phyloP scores from a whole-genome alignment of 352 stramenopile genomes.

The Pythium folliculosum region DNA sequence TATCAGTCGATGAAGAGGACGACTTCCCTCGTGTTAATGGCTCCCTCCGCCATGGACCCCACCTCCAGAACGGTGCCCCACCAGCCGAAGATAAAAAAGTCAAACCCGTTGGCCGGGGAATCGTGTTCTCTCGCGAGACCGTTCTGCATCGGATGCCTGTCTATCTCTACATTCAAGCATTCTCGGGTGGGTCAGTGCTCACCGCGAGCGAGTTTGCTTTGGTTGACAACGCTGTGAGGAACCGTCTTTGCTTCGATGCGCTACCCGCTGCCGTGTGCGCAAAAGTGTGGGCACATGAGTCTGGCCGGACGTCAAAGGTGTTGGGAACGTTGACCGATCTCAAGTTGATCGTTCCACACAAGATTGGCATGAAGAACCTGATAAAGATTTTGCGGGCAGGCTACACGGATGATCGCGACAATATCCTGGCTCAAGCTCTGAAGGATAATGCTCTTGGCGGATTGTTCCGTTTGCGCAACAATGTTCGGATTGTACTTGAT shows the following conservation, averaged over 20 bases:
- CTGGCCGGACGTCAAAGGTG: conserved; percentile 66
- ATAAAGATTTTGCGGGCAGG: conserved; percentile 68
- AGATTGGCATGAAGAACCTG: conserved; percentile 82
- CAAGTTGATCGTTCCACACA: conserved; percentile 67
- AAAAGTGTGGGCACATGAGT: conserved; percentile 79
- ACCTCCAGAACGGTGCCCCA: neutral
- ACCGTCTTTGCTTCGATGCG: conserved; percentile 44
- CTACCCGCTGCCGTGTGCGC: conserved; percentile 45
- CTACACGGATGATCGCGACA: conserved; percentile 69
- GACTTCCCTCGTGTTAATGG: conserved; percentile 13
- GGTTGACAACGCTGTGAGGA: conserved; percentile 56
- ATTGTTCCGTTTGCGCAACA: conserved; percentile 60
- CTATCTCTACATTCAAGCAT: conserved; percentile 77
- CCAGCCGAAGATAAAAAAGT: neutral
- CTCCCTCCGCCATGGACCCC: neutral
- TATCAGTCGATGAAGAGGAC: conserved; percentile 42
- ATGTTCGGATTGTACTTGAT: conserved; percentile 54
- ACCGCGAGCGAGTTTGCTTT: conserved; percentile 49
- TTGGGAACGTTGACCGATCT: conserved; percentile 72
- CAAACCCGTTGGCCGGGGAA: conserved; percentile 23
- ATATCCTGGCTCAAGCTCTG: conserved; percentile 60
- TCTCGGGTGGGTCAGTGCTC: conserved; percentile 68
- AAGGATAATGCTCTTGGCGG: conserved; percentile 76
- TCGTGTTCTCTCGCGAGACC: conserved; percentile 77
- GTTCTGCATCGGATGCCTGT: conserved; percentile 81